Conservation (phyloP, 2,329 filamentous ascomycete genomes). For the Colletotrichum spinosum region DNA sequence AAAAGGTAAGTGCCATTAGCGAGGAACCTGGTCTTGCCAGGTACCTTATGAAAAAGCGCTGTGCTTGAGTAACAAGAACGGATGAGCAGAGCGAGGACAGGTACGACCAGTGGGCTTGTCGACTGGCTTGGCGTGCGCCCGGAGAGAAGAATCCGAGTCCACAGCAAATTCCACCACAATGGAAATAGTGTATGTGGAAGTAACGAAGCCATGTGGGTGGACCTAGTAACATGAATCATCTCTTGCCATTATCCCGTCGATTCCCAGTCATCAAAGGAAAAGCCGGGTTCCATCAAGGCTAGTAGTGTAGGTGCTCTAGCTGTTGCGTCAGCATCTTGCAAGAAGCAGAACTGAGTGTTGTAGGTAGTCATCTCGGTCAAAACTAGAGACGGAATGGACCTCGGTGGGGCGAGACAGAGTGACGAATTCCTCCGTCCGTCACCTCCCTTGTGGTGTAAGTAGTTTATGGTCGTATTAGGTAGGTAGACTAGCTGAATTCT, state of each 20-base stretch:
- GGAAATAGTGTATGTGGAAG: constrained; percentile 14
- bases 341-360: not conserved
- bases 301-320: constrained; percentile 7
- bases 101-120: no score
- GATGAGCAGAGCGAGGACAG: no score
- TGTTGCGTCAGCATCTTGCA: constrained; percentile 2
- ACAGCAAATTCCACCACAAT: not conserved
- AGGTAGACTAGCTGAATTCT: no score
- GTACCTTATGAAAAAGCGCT: no score
- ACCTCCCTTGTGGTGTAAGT: no score
- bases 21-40: no score
- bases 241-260: constrained; percentile 4
- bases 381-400: not conserved
- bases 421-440: no score
- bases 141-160: no score
- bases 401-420: constrained; percentile 1
- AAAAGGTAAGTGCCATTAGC: no score
- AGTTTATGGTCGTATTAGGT: no score
- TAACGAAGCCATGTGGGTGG: not conserved
- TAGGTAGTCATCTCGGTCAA: not conserved
- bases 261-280: constrained; percentile 14
- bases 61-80: no score
- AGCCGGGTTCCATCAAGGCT: constrained; percentile 2
- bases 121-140: no score
- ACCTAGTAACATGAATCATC: not conserved